These are phyloP conservation scores for Priceomyces melissophilus DNA, from an alignment of 805 yeast genomes.

Conservation along the genomic window DNA sequence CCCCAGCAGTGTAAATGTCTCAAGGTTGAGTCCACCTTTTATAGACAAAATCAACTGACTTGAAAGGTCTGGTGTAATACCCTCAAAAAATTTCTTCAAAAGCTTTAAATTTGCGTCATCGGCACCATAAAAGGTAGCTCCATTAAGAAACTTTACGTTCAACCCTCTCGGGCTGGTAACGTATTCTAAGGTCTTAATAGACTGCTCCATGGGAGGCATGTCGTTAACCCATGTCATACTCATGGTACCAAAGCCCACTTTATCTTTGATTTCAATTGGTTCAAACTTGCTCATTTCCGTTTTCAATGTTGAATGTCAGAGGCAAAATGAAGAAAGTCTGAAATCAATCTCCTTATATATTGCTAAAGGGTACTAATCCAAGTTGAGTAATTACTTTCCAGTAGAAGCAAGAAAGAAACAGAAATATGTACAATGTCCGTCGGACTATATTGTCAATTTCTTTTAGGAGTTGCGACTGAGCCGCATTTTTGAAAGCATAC, in stretches of 20 bases:
- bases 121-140: slow-evolving; percentile 79
- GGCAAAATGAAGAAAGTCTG: too few species aligned
- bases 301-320: too few species aligned
- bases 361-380: too few species aligned
- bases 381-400: too few species aligned
- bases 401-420: too few species aligned
- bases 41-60: slow-evolving; percentile 55
- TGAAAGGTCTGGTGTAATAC: slow-evolving; percentile 50
- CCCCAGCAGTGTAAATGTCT: slow-evolving; percentile 17
- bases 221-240: slow-evolving; percentile 66
- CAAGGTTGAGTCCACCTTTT: slow-evolving; percentile 56
- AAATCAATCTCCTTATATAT: too few species aligned
- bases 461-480: too few species aligned
- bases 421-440: too few species aligned
- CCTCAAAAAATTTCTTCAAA: slow-evolving; percentile 52
- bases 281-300: too few species aligned
- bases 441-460: too few species aligned
- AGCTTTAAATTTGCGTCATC: slow-evolving; percentile 51
- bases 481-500: too few species aligned
- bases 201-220: slow-evolving; percentile 53
- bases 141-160: slow-evolving; percentile 57
- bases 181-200: slow-evolving; percentile 49
- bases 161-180: slow-evolving; percentile 42
- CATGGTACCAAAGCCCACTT: slow-evolving; percentile 78
- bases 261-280: slow-evolving; percentile 15